phyloP scores from a whole-genome alignment of 2,329 filamentous ascomycete genomes.

The Microascus cirrosus region DNA sequence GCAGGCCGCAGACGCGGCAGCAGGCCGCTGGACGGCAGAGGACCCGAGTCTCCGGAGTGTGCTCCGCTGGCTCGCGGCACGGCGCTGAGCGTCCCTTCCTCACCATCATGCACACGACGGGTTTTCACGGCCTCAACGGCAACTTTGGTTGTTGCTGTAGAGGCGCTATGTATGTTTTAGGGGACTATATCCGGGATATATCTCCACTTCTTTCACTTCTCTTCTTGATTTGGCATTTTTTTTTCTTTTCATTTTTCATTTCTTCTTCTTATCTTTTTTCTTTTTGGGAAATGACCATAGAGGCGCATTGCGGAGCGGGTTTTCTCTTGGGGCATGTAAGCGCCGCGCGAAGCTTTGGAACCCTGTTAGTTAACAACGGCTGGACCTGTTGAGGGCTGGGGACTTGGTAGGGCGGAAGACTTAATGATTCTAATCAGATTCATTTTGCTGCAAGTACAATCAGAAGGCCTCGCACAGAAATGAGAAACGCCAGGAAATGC shows the following conservation, averaged over 20 bases:
- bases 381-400: no score
- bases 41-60: conserved; percentile 48
- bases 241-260: neutral
- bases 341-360: neutral
- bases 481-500: no score
- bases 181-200: neutral
- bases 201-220: neutral
- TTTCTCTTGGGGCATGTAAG: neutral
- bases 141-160: neutral
- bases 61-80: conserved; percentile 45
- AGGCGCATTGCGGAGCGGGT: neutral
- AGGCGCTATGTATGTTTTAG: neutral
- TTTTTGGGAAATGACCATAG: neutral
- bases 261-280: conserved; percentile 3
- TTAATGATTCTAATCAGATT: neutral
- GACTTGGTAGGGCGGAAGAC: no score
- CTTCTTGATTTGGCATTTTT: neutral
- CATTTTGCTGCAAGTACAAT: conserved; percentile 2
- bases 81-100: conserved; percentile 11
- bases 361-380: no score
- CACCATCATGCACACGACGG: neutral
- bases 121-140: neutral
- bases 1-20: conserved; percentile 36
- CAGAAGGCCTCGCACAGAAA: neutral
- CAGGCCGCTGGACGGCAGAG: conserved; percentile 52